These are phyloP conservation scores for Aureobasidium lini DNA, from an alignment of 2,329 filamentous ascomycete genomes.

Conservation along the genomic window DNA sequence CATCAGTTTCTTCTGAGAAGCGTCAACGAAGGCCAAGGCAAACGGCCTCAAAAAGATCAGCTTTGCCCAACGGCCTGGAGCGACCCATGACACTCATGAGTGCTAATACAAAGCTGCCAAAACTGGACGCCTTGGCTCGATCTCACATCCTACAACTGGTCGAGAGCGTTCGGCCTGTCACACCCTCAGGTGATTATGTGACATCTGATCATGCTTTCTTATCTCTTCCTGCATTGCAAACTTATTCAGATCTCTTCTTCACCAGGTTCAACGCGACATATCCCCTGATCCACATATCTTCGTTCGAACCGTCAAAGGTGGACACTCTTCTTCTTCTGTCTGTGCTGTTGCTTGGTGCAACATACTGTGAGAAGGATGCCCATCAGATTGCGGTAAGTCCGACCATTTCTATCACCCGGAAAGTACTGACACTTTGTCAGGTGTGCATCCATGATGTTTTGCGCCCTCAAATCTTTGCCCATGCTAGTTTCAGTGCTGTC, in stretches of 20 bases:
- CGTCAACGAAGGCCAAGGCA: neutral
- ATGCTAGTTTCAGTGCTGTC: conserved; percentile 49
- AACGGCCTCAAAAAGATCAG: neutral
- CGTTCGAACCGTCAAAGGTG: conserved; percentile 44
- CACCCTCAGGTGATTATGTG: conserved; percentile 41
- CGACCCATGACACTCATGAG: conserved; percentile 29
- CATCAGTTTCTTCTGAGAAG: neutral
- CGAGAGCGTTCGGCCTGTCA: conserved; percentile 41
- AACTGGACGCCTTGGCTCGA: conserved; percentile 37
- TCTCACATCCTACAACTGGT: conserved; percentile 44
- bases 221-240: conserved; percentile 44
- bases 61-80: conserved; percentile 23
- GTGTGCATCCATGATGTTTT: conserved; percentile 55
- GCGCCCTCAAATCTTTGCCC: conserved; percentile 52
- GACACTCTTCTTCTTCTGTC: conserved; percentile 49
- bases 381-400: conserved; percentile 47
- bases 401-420: neutral
- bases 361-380: conserved; percentile 51
- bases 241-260: conserved; percentile 54
- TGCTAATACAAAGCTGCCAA: conserved; percentile 25
- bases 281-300: conserved; percentile 51
- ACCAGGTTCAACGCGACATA: conserved; percentile 54
- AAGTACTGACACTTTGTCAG: conserved; percentile 18
- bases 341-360: conserved; percentile 53
- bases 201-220: conserved; percentile 46